Evolutionary conservation across 768 basidiomycete species (phyloP), one percentile per base, ranked within the genome.

Genomic region (Tephrocybe rancida): DNA sequence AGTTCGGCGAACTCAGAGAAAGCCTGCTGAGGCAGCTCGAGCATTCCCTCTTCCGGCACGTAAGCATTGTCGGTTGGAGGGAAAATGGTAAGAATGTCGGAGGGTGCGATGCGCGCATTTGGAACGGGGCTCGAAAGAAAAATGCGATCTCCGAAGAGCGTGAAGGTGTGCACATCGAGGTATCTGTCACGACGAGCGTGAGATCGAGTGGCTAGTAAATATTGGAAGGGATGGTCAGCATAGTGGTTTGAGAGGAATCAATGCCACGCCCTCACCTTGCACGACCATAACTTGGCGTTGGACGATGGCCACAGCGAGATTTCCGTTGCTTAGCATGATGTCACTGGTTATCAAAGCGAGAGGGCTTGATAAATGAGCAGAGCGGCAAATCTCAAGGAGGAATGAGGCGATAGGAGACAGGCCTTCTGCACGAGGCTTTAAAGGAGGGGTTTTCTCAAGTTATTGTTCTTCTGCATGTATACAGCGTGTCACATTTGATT

Each of bases 251-350:
- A 37, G n/a, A 22, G 25, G 5, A 34, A 27, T n/a, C 39, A 32
- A n/a, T n/a, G 30, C 30, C 30, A 32, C 13, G 39, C 24, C 51
- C 67, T 52, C 60, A 86, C 88, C 82, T 82, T 86, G 83, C 22
- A 88, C 83, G 55, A 90, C 65, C 75, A 80, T 81, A 29, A 90
- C 82, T 64, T 84, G 81, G 61, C 80, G 82, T 58, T 84, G 82
- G 42, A 89, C 84, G 53, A 88, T 63, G 19, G 88, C 88, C 52
- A 89, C 79, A 47, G 86, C 88, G 54, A 88, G 70, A 35, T 81
- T 77, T 47, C 87, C 84, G 64, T 81, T 68, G 59, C 78, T 69
- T 75, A 84, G 76, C 66, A 69, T 70, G 30, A 21, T 19, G 6
- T 11, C 25, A 37, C n/a, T 10, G 27, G 42, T 34, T 34, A 50